Evolutionary conservation across 2,329 filamentous ascomycete genomes (phyloP).

Genomic region (Colletotrichum coccodes): DNA sequence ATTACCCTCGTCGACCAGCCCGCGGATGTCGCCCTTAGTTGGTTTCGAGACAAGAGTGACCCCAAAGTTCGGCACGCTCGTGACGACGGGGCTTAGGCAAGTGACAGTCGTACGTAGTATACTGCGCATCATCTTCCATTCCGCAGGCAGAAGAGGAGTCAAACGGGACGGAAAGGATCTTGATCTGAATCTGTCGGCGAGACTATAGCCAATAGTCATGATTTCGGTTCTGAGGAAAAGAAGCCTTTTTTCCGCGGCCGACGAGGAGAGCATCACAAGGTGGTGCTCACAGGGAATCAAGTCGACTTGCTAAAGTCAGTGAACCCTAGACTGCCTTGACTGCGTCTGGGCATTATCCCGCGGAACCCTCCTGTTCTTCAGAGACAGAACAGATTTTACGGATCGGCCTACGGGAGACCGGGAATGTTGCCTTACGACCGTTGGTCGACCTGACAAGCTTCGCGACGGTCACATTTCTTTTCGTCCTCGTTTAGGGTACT

Average conservation of each 20-base stretch:
- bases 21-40: not conserved
- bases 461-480: not conserved
- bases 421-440: not conserved
- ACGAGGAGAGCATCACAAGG: not conserved
- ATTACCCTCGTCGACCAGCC: not conserved
- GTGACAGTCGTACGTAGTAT: not conserved
- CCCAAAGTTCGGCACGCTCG: not conserved
- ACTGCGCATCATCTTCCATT: not conserved
- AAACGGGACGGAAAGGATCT: not conserved
- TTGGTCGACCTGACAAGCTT: not conserved
- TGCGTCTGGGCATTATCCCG: not conserved
- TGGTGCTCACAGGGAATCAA: not conserved
- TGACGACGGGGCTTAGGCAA: not conserved
- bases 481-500: not conserved
- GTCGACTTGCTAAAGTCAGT: not conserved
- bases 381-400: not conserved
- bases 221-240: not conserved
- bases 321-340: not conserved
- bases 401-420: not conserved
- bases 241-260: not conserved
- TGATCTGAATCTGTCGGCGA: slow-evolving; percentile 8
- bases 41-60: not conserved
- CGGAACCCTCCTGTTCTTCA: not conserved
- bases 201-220: not conserved
- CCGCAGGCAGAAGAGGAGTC: not conserved